Conservation (phyloP, 768 basidiomycete species). For the Mycena maculata region DNA sequence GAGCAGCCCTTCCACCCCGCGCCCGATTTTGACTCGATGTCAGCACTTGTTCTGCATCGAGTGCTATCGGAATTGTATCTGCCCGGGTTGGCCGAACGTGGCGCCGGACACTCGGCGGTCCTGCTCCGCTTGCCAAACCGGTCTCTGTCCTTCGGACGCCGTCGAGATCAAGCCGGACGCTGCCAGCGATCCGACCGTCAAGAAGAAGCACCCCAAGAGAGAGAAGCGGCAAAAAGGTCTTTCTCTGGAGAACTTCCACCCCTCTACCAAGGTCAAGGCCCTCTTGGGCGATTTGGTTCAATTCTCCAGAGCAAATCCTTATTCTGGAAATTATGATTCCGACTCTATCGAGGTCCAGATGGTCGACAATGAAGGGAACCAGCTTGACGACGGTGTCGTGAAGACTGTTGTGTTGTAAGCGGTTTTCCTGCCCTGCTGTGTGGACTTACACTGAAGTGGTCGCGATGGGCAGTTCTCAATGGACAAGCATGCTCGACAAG, state of each 20-base stretch:
- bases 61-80: slow-evolving; percentile 87
- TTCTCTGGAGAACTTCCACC: slow-evolving; percentile 66
- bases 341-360: slow-evolving; percentile 77
- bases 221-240: slow-evolving; percentile 74
- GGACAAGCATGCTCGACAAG: slow-evolving; percentile 96
- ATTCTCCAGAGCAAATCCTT: slow-evolving; percentile 86
- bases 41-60: slow-evolving; percentile 91
- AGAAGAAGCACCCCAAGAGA: slow-evolving; percentile 73
- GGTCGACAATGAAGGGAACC: slow-evolving; percentile 79
- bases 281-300: slow-evolving; percentile 83
- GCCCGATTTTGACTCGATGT: slow-evolving; percentile 88
- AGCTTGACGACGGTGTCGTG: slow-evolving; percentile 73
- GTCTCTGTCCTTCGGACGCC: slow-evolving; percentile 76
- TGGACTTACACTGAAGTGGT: background rate
- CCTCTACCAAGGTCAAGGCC: slow-evolving; percentile 91
- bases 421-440: background rate
- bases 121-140: slow-evolving; percentile 84
- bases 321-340: slow-evolving; percentile 90
- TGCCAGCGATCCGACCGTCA: slow-evolving; percentile 55
- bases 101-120: slow-evolving; percentile 63
- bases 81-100: slow-evolving; percentile 83
- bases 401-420: slow-evolving; percentile 98
- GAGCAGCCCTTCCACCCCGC: slow-evolving; percentile 72
- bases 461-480: slow-evolving; percentile 75
- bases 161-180: slow-evolving; percentile 82